A percentile compares a stretch with the other conserved stretches of the same genome.
These are phyloP conservation scores for Stylosanthes scabra DNA, from an alignment of 331 rosid species.

Conservation along the genomic window DNA sequence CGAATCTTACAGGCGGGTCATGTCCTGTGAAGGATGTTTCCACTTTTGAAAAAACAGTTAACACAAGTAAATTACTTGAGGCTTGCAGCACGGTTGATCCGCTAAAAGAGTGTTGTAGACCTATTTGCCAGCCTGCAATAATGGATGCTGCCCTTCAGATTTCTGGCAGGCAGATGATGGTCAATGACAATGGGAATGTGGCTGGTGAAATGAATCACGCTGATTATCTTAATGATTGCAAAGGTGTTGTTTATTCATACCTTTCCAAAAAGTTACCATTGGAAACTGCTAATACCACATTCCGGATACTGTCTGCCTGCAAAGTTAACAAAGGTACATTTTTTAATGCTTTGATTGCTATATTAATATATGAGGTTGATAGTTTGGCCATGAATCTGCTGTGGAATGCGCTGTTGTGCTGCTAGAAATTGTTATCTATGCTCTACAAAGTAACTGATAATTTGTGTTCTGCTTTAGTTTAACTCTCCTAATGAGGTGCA, in stretches of 20 bases:
- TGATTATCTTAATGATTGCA: constrained; percentile 84
- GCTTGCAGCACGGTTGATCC: constrained; percentile 90
- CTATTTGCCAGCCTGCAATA: constrained; percentile 91
- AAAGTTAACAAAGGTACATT: constrained; percentile 92
- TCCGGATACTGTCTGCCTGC: constrained; percentile 93
- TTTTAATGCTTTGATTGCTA: no score
- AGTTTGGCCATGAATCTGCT: constrained; percentile 17
- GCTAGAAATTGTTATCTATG: background rate
- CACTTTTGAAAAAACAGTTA: constrained; percentile 78
- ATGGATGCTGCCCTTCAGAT: constrained; percentile 92
- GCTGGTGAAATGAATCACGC: constrained; percentile 61
- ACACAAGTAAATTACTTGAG: constrained; percentile 82
- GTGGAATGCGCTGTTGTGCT: constrained; percentile 1
- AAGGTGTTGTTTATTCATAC: constrained; percentile 93
- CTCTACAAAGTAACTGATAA: constrained; percentile 9
- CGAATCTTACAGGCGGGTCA: constrained; percentile 87
- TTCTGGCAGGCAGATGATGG: constrained; percentile 65
- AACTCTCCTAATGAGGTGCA: constrained; percentile 29
- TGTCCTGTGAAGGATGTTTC: constrained; percentile 90
- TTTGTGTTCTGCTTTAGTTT: constrained; percentile 10
- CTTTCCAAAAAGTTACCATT: constrained; percentile 72
- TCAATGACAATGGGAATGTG: constrained; percentile 58
- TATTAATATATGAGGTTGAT: background rate
- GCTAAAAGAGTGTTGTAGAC: constrained; percentile 97
- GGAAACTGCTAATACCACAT: constrained; percentile 71